Base-by-base conservation (phyloP, 495 filamentous ascomycete genomes). In the Aspergillus nidulans region DNA sequence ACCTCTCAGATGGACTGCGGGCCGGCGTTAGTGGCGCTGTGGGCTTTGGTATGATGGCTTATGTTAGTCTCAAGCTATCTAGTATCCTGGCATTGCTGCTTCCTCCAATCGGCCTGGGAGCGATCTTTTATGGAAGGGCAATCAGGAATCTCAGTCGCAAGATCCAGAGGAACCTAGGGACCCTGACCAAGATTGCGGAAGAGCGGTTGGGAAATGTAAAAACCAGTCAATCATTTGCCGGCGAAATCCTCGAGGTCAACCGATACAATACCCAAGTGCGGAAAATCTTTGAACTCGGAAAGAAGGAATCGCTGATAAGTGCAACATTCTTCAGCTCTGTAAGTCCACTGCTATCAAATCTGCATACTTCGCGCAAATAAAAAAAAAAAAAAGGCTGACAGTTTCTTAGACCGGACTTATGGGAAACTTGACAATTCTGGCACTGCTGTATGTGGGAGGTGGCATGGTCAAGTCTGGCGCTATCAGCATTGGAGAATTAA, bases 361-460 rank as follows among this genome's bases (percentile, higher is more conserved):
- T n/a, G n/a, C n/a, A n/a, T n/a, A n/a, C n/a, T n/a, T n/a, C n/a
- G n/a, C n/a, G n/a, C n/a, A n/a, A n/a, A n/a, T n/a, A n/a, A n/a
- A n/a, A 2, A 34, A 12, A 2, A 2, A 9, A 19, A 7, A 9
- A 58, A 24, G 55, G 23, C 65, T 72, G 38, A 70, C 47, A 16
- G 12, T 16, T 52, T 16, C 20, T 52, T 75, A 85, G 66, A 94
- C 90, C 30, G 87, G 90, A 25, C 85, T 95, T 64, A 85, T 89
- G 67, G 94, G 94, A 4, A 97, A 98, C 60, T 88, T 97, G 87
- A 96, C 92, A 0, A 89, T 98, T 41, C 72, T 98, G 38, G 87
- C 87, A n/a, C 79, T 98, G 51, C 81, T 98, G 2, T 94, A 95
- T 67, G 88, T 89, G 16, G 94, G 94, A 52, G 90, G 92, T 26